phyloP scores from a whole-genome alignment of 129 eudicot species.

The Flaveria trinervia region DNA sequence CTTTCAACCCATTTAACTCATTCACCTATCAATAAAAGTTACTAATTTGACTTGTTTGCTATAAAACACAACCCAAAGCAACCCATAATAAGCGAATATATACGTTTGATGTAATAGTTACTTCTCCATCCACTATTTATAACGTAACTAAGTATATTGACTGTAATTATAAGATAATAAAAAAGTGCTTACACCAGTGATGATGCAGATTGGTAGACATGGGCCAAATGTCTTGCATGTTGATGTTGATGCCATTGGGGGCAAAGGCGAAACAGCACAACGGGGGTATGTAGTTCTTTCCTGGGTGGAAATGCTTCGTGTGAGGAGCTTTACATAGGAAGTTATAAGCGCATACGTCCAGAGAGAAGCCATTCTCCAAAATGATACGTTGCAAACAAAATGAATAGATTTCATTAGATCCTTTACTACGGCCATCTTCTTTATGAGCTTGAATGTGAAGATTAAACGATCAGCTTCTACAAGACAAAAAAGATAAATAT shows the following conservation, averaged over 20 bases:
- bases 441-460: conserved; percentile 13
- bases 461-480: conserved; percentile 16
- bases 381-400: conserved; percentile 48
- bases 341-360: conserved; percentile 67
- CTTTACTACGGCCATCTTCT: conserved; percentile 32
- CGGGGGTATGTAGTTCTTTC: conserved; percentile 27
- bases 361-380: conserved; percentile 75
- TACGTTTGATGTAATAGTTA: too few species aligned
- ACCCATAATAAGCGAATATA: not conserved
- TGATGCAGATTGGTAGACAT: conserved; percentile 61
- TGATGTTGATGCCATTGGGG: conserved; percentile 28
- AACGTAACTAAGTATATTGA: not conserved
- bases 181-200: conserved; percentile 72
- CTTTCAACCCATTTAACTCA: not conserved
- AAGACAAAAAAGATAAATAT: not conserved
- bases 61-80: not conserved
- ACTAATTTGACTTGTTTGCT: not conserved
- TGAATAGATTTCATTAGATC: conserved; percentile 38
- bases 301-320: conserved; percentile 19
- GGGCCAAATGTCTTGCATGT: conserved; percentile 11
- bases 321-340: conserved; percentile 54
- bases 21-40: not conserved
- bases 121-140: not conserved
- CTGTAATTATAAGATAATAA: not conserved
- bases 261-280: conserved; percentile 32